Conservation (phyloP, 2,329 filamentous ascomycete genomes). For the Colletotrichum sp. region DNA sequence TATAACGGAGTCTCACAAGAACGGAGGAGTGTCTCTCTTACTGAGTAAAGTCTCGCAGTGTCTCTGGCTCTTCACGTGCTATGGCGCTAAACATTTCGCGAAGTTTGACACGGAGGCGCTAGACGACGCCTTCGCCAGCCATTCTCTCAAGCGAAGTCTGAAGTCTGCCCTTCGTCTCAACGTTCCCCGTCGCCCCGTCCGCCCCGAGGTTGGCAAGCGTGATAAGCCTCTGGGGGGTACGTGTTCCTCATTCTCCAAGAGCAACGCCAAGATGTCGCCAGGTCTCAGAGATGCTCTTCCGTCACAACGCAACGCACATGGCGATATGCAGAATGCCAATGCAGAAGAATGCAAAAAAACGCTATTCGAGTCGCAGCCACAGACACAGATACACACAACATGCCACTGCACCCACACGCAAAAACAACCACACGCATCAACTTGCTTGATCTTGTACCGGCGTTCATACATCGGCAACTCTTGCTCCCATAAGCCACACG, state of each 20-base stretch:
- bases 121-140: conserved; percentile 15
- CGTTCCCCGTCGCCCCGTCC: background rate
- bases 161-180: conserved; percentile 17
- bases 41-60: background rate
- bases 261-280: background rate
- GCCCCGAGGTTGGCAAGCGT: conserved; percentile 7
- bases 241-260: background rate
- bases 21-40: background rate
- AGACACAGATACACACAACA: background rate
- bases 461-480: background rate
- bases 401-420: background rate
- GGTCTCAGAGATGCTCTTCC: conserved; percentile 17
- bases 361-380: background rate
- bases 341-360: background rate
- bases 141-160: conserved; percentile 14
- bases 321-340: conserved; percentile 7
- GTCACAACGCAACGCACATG: conserved; percentile 12
- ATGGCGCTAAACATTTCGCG: background rate
- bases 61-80: conserved; percentile 4
- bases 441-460: background rate
- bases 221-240: background rate
- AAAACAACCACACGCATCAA: background rate
- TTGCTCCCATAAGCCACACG: background rate
- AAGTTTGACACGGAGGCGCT: conserved; percentile 19
- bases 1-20: background rate